Evolutionary conservation across 2,329 filamentous ascomycete genomes (phyloP), one percentile per base, ranked within the genome.

Genomic region (Trichophyton rubrum): DNA sequence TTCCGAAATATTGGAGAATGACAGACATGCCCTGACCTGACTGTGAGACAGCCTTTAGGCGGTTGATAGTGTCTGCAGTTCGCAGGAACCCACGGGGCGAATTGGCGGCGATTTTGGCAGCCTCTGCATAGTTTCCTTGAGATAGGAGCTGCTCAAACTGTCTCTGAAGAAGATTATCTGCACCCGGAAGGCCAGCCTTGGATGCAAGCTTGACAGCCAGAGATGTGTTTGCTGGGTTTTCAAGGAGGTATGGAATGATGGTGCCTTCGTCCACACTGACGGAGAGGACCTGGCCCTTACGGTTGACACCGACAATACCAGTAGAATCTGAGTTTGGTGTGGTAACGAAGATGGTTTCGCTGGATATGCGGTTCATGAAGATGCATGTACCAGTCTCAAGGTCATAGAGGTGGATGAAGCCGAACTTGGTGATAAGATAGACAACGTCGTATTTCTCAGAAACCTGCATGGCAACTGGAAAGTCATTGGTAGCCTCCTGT

Each of bases 331-430:
- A 82, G 72, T 99, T 93, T 40, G 86, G 79, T 55, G 89, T 87
- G 20, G 91, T 96, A 27, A 92, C 95, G 78, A 99, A 99, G 73
- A 99, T 97, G 27, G 93, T 99, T 73, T 99, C 93, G 79, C 90
- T 96, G 38, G 93, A 99, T 70, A 99, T 99, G 68, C 95, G 88
- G 81, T 99, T 99, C 90, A 99, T 95, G 83, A 96, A 99, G 72
- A 99, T 93, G 73, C 90, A 95, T 11, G 88, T 88, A 62, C 89
- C 95, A 6, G 89, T 93, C 79, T 99, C 95, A 61, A 99, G 84
- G 71, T 99, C 95, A 77, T 99, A 97, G 24, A 99, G 83, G 76
- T 99, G 93, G 69, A 99, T 97, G 77, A 97, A 99, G 59, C 93
- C 93, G 70, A 96, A 99, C 75, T 99, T 99, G 61, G 93, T 99